Evolutionary conservation across 805 yeast species (phyloP).

Genomic region (Blastobotrys mokoenaii): DNA sequence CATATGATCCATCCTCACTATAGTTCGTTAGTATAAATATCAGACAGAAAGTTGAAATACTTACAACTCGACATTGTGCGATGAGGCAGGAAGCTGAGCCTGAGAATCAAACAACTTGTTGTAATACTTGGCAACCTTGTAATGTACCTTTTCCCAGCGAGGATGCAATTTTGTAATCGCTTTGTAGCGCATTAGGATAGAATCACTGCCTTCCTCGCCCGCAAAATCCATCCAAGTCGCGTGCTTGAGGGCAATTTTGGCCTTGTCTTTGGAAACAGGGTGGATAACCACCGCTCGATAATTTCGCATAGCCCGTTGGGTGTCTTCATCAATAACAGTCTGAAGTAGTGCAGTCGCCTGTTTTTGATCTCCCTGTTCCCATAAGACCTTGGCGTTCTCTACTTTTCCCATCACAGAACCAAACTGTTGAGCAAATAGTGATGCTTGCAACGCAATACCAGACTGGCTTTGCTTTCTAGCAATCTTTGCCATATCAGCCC

Average conservation of each 20-base stretch:
- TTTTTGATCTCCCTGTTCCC: slow-evolving; percentile 84
- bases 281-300: neutral
- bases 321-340: slow-evolving; percentile 27
- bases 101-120: slow-evolving; percentile 70
- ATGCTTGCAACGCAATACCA: slow-evolving; percentile 60
- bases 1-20: slow-evolving; percentile 34
- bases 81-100: slow-evolving; percentile 29
- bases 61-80: slow-evolving; percentile 16
- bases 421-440: neutral
- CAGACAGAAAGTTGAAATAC: neutral
- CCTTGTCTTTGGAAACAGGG: slow-evolving; percentile 13
- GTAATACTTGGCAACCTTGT: slow-evolving; percentile 69
- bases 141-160: slow-evolving; percentile 71
- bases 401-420: slow-evolving; percentile 37
- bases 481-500: slow-evolving; percentile 51
- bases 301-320: slow-evolving; percentile 9
- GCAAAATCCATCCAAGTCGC: slow-evolving; percentile 86
- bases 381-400: slow-evolving; percentile 73
- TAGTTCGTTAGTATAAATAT: neutral
- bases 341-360: slow-evolving; percentile 67
- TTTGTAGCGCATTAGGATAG: slow-evolving; percentile 61
- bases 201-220: slow-evolving; percentile 69
- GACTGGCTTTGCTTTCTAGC: slow-evolving; percentile 61
- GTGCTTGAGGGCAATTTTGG: slow-evolving; percentile 59
- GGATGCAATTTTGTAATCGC: slow-evolving; percentile 47